Evolutionary conservation across 2,329 filamentous ascomycete species (phyloP), one percentile per base, ranked within the genome.

Genomic region (Zarea fungicola): DNA sequence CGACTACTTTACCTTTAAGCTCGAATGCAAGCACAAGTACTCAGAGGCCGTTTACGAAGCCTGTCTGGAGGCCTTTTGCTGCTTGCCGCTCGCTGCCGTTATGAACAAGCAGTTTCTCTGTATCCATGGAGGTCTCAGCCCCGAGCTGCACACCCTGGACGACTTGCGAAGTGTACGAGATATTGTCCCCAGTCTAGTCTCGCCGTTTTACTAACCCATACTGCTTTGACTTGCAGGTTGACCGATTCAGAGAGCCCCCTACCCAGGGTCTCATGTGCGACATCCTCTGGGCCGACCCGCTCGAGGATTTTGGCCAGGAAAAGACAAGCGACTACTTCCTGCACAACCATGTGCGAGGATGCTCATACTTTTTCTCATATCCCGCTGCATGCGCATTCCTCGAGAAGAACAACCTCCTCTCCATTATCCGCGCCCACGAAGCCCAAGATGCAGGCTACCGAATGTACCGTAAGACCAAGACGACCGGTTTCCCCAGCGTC

Each of bases 71-170:
- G 95, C 93, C 0, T 99, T 99, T 78, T 99, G 93, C 73, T 80
- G 86, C 55, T 75, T 99, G 55, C 93, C 93, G 25, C 76, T 99
- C 59, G 93, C 93, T 50, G 93, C 93, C 23, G 85, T 99, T 58
- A 99, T 99, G 93, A 99, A 99, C 81, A 99, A 99, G 77, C 93
- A 99, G 69, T 99, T 99, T 70, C 75, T 99, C 58, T 99, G 93
- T 67, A 97, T 99, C 60, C 93, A 99, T 66, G 93, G 93, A 62
- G 93, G 93, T 55, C 75, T 99, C 59, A 96, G 91, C 67, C 93
- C 93, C 6, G 93, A 99, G 70, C 74, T 99, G 54, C 92, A 97
- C 68, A 96, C 92, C 5, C 77, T 99, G 47, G 93, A 99, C 59
- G 93, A 99, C 62, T 72, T 99, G 59, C 90, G 92, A 76, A 87